phyloP scores from a whole-genome alignment of 331 rosid genomes.

The Rosa hybrid region DNA sequence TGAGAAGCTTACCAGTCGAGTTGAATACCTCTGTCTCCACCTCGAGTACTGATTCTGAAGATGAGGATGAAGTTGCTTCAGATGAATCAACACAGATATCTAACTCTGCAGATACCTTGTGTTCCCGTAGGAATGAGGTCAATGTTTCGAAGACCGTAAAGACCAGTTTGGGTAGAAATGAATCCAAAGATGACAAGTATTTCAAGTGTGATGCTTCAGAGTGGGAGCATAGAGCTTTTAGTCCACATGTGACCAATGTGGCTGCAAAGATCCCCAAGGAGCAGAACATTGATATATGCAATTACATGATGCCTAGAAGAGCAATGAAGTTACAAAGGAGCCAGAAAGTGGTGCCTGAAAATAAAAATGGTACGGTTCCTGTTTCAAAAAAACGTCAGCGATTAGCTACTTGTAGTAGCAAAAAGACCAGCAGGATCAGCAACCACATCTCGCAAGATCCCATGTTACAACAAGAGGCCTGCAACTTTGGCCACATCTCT shows the following conservation, averaged over 20 bases:
- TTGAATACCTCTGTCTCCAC: conserved; percentile 26
- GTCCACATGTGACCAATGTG: conserved; percentile 23
- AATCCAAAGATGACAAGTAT: conserved; percentile 31
- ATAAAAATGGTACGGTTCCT: conserved; percentile 36
- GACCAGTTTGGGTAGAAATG: conserved; percentile 27
- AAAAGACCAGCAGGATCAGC: conserved; percentile 34
- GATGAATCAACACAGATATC: conserved; percentile 51
- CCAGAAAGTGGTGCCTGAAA: conserved; percentile 31
- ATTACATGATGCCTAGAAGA: conserved; percentile 29
- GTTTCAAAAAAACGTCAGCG: conserved; percentile 47
- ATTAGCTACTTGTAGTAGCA: conserved; percentile 46
- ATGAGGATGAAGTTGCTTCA: conserved; percentile 41
- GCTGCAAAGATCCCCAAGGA: conserved; percentile 31
- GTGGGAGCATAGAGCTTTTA: conserved; percentile 33
- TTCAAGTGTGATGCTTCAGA: conserved; percentile 39
- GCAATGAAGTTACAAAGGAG: conserved; percentile 36
- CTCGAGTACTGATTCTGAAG: conserved; percentile 47
- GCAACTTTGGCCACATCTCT: conserved; percentile 29
- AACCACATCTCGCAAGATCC: conserved; percentile 36
- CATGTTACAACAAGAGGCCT: conserved; percentile 45
- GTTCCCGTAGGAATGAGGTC: conserved; percentile 39
- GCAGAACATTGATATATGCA: conserved; percentile 24
- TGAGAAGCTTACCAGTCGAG: conserved; percentile 65
- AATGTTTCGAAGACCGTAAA: conserved; percentile 25
- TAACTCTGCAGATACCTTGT: conserved; percentile 37